Percentiles rank a stretch among this genome's conserved stretches.
Evolutionary conservation across 495 filamentous ascomycete genomes (phyloP).

Genomic region (Daldinia vernicosa): DNA sequence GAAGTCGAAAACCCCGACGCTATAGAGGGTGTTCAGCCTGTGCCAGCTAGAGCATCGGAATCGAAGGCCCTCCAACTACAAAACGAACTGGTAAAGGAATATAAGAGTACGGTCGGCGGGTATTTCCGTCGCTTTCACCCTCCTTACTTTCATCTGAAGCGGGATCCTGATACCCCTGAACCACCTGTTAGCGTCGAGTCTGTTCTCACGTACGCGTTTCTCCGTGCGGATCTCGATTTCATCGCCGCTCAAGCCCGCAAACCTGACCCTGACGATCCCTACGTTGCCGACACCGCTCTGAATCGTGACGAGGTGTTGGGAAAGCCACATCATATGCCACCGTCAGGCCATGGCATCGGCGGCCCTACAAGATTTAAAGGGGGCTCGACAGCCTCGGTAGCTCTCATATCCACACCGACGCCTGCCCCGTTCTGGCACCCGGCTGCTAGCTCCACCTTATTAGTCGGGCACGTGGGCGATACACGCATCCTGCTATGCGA

Average conservation of each 20-base stretch:
- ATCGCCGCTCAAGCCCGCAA: conserved; percentile 83
- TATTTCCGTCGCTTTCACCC: conserved; percentile 93
- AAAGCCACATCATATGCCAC: conserved; percentile 64
- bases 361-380: conserved; percentile 83
- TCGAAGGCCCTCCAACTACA: conserved; percentile 68
- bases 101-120: conserved; percentile 86
- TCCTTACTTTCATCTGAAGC: conserved; percentile 60
- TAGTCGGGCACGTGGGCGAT: conserved; percentile 93
- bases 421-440: conserved; percentile 96
- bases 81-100: conserved; percentile 72
- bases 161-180: conserved; percentile 35
- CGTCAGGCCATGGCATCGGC: conserved; percentile 67
- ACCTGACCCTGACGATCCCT: conserved; percentile 71
- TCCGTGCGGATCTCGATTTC: conserved; percentile 92
- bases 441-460: conserved; percentile 77
- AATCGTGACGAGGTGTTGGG: conserved; percentile 84
- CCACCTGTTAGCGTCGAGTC: conserved; percentile 62
- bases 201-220: conserved; percentile 87
- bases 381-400: conserved; percentile 88
- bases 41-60: conserved; percentile 46
- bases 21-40: conserved; percentile 46
- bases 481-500: conserved; percentile 88
- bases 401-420: conserved; percentile 89
- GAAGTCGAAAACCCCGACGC: conserved; percentile 41
- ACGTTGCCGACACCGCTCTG: conserved; percentile 73